Conservation (phyloP, 768 basidiomycete genomes). For the Coprinopsis sp. region DNA sequence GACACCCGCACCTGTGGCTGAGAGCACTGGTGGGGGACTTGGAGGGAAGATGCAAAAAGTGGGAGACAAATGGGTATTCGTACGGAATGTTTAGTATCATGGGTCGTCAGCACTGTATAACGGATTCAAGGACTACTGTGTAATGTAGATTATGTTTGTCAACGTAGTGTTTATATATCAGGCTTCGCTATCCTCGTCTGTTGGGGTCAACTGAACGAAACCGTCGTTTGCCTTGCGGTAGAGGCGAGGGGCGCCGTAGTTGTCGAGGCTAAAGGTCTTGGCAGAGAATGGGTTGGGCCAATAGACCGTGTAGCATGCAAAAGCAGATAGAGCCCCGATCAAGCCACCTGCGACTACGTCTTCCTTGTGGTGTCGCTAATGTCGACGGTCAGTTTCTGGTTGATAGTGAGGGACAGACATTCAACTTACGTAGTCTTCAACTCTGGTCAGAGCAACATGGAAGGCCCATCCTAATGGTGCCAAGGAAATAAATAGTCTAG, state of each 20-base stretch:
- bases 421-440: conserved; percentile 60
- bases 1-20: conserved; percentile 9
- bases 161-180: too few relatives aligned
- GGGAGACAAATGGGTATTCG: conserved; percentile 71
- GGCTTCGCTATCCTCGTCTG: too few relatives aligned
- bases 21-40: too few relatives aligned
- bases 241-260: too few relatives aligned
- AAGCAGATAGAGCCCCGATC: conserved; percentile 49
- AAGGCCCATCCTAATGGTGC: conserved; percentile 51
- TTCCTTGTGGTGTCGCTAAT: conserved; percentile 63
- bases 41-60: conserved; percentile 61
- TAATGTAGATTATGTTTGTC: too few relatives aligned
- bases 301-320: conserved; percentile 52
- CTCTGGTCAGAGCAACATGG: conserved; percentile 57
- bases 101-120: too few relatives aligned
- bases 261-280: conserved; percentile 29
- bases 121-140: too few relatives aligned
- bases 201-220: too few relatives aligned
- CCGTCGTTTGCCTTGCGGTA: too few relatives aligned
- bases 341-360: conserved; percentile 61
- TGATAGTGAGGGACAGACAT: neutral
- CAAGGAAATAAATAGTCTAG: conserved; percentile 43
- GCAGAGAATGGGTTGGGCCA: conserved; percentile 59
- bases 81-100: conserved; percentile 37
- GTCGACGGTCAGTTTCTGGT: conserved; percentile 5